These are phyloP conservation scores for Apophysomyces sp. DNA, from an alignment of 371 early-diverging fungal species.

Conservation along the genomic window DNA sequence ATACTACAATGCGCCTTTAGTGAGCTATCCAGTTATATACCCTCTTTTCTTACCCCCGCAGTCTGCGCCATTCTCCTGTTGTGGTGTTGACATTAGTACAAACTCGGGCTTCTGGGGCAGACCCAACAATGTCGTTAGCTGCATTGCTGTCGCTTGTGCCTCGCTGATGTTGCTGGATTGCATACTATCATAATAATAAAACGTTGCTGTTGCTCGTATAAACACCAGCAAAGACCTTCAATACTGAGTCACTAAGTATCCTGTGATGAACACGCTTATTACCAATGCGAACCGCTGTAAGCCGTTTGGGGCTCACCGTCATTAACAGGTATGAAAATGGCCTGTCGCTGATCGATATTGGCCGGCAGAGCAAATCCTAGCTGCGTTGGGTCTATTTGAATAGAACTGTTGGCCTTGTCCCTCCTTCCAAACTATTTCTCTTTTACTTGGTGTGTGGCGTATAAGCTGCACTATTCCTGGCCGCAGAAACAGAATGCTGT, in stretches of 20 bases:
- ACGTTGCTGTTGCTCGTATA: constrained; percentile 22
- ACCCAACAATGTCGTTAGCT: constrained; percentile 20
- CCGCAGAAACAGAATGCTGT: constrained; percentile 30
- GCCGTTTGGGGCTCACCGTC: constrained; percentile 38
- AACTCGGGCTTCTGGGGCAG: constrained; percentile 10
- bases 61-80: constrained; percentile 51
- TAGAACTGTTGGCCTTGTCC: not conserved
- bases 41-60: constrained; percentile 38
- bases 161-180: constrained; percentile 24
- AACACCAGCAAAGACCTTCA: constrained; percentile 43
- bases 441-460: constrained; percentile 32
- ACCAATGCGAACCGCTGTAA: constrained; percentile 53
- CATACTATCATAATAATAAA: constrained; percentile 51
- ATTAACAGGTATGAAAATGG: constrained; percentile 48
- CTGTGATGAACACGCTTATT: no score
- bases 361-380: constrained; percentile 34
- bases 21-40: not conserved
- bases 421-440: not conserved
- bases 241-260: not conserved
- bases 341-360: constrained; percentile 20
- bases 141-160: constrained; percentile 20
- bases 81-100: constrained; percentile 38
- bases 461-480: constrained; percentile 42
- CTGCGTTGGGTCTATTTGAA: constrained; percentile 21
- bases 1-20: constrained; percentile 13